phyloP scores from a whole-genome alignment of 75 land plant genomes.

The Cupressus sempervirens region DNA sequence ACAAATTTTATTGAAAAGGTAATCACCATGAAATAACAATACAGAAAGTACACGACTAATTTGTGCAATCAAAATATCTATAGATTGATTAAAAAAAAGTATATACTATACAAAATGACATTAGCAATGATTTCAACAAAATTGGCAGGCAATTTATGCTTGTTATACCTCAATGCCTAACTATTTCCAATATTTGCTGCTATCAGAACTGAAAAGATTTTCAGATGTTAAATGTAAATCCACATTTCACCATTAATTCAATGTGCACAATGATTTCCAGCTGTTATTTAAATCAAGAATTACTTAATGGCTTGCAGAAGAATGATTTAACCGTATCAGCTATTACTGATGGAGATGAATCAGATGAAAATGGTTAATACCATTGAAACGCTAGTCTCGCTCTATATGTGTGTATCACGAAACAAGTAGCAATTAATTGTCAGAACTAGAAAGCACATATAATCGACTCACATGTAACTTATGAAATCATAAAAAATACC shows the following conservation, averaged over 20 bases:
- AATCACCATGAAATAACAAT: neutral
- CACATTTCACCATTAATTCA: neutral
- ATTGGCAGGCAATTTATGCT: neutral
- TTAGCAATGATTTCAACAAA: neutral
- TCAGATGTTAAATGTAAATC: neutral
- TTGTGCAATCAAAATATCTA: neutral
- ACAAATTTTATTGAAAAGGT: neutral
- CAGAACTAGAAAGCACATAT: neutral
- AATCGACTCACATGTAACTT: neutral
- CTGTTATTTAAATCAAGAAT: neutral
- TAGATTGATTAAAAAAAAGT: neutral
- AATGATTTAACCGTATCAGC: neutral
- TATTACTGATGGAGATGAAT: neutral
- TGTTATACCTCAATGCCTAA: neutral
- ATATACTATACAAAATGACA: neutral
- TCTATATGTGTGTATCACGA: neutral
- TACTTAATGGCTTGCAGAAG: neutral
- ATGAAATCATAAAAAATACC: conserved; percentile 34
- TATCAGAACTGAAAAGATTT: neutral
- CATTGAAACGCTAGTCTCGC: neutral
- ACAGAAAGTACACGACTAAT: neutral
- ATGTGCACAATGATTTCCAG: neutral
- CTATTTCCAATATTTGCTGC: neutral
- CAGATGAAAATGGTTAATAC: neutral
- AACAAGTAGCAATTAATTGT: neutral